Percentiles rank a stretch among this genome's conserved stretches.
phyloP scores from a whole-genome alignment of 306 rosid genomes.

The Geum urbanum region DNA sequence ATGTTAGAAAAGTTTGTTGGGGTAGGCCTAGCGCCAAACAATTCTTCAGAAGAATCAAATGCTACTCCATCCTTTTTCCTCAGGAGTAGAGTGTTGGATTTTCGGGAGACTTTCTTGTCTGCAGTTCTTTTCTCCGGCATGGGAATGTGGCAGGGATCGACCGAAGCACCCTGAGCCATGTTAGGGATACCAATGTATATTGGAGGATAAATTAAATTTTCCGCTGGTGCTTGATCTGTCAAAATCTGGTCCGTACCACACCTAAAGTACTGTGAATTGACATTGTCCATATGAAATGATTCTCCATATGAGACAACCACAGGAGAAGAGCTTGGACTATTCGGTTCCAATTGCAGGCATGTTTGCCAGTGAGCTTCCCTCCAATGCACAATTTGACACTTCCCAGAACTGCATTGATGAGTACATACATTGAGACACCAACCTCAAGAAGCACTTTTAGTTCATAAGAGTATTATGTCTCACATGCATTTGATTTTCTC shows the following conservation, averaged over 20 bases:
- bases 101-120: constrained; percentile 36
- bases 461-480: not conserved
- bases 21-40: constrained; percentile 35
- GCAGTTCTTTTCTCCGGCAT: constrained; percentile 40
- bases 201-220: constrained; percentile 40
- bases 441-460: not conserved
- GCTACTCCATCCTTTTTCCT: constrained; percentile 43
- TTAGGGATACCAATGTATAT: constrained; percentile 31
- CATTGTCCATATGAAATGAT: constrained; percentile 38
- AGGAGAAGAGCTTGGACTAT: constrained; percentile 46
- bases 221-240: constrained; percentile 37
- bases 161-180: constrained; percentile 27
- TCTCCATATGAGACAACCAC: constrained; percentile 36
- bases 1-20: constrained; percentile 30
- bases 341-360: constrained; percentile 55
- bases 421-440: constrained; percentile 28
- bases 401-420: constrained; percentile 67
- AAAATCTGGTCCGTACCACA: constrained; percentile 32
- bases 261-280: constrained; percentile 41
- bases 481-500: not conserved
- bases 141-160: constrained; percentile 41
- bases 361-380: constrained; percentile 73
- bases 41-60: constrained; percentile 36
- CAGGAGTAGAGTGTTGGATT: constrained; percentile 44
- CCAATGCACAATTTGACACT: constrained; percentile 86